These are phyloP conservation scores for Ophiocordyceps sinensis DNA, from an alignment of 2,329 filamentous ascomycete species.

Conservation along the genomic window DNA sequence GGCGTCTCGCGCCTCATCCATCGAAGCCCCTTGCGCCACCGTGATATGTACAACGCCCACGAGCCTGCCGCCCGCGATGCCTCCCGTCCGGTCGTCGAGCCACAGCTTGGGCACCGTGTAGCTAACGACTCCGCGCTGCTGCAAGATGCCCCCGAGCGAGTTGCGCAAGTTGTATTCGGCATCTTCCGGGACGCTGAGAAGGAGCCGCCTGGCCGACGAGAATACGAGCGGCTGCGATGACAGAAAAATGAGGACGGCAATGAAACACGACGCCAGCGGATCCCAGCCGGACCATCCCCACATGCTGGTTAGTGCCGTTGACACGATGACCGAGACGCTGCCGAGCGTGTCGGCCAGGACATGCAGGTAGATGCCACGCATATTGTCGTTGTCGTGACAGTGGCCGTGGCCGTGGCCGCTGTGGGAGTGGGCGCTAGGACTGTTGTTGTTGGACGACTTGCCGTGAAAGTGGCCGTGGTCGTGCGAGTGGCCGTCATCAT, in stretches of 20 bases:
- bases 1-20: conserved; percentile 75
- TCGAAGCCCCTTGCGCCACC: conserved; percentile 53
- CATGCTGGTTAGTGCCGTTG: conserved; percentile 74
- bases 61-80: conserved; percentile 36
- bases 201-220: conserved; percentile 66
- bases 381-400: conserved; percentile 77
- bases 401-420: conserved; percentile 52
- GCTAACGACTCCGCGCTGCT: conserved; percentile 68
- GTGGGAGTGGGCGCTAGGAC: conserved; percentile 6
- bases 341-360: conserved; percentile 90
- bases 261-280: conserved; percentile 83
- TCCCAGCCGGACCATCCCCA: conserved; percentile 91
- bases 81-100: conserved; percentile 55
- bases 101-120: conserved; percentile 87
- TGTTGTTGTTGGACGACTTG: too few species aligned
- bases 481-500: conserved; percentile 2
- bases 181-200: conserved; percentile 73
- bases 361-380: conserved; percentile 93
- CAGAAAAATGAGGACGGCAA: conserved; percentile 84
- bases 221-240: conserved; percentile 80
- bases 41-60: conserved; percentile 79
- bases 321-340: conserved; percentile 86
- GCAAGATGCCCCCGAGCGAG: conserved; percentile 67
- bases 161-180: conserved; percentile 81
- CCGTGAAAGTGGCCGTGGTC: conserved; percentile 28